Conservation (phyloP, 495 filamentous ascomycete species). For the Lasiosphaeriaceae sp. region DNA sequence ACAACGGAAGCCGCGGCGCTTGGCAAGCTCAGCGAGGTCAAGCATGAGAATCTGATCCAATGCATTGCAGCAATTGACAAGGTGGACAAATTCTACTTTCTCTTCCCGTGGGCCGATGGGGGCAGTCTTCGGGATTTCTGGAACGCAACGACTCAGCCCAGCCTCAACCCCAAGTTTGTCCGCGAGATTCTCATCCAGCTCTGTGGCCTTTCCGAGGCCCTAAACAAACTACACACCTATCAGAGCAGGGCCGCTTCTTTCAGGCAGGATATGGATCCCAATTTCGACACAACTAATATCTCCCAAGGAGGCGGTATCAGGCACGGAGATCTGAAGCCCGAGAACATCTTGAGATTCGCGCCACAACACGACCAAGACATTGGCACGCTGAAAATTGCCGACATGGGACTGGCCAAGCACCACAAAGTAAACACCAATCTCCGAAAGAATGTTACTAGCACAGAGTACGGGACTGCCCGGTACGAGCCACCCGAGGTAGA, state of each 20-base stretch:
- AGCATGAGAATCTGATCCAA: constrained; percentile 14
- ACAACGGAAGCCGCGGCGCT: constrained; percentile 1
- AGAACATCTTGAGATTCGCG: constrained; percentile 23
- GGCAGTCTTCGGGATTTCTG: constrained; percentile 18
- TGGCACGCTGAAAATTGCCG: constrained; percentile 22
- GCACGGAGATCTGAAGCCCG: constrained; percentile 31
- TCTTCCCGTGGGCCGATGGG: constrained; percentile 20
- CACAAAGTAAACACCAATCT: constrained; percentile 15
- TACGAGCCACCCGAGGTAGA: constrained; percentile 27
- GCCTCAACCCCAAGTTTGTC: neutral
- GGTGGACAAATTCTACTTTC: constrained; percentile 1
- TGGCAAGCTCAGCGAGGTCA: neutral
- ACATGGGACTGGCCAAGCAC: constrained; percentile 24
- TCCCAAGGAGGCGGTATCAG: constrained; percentile 1
- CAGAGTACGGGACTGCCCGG: constrained; percentile 9
- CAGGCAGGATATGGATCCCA: neutral
- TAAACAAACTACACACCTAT: constrained; percentile 10
- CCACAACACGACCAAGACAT: neutral
- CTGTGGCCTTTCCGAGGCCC: constrained; percentile 14
- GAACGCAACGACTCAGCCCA: constrained; percentile 1
- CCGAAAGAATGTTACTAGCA: constrained; percentile 6
- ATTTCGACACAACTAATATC: neutral
- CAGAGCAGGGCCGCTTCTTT: neutral
- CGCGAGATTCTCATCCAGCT: constrained; percentile 13
- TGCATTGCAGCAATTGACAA: constrained; percentile 14